A percentile compares a stretch with the other conserved stretches of the same genome.
These are phyloP conservation scores for Zygoascus bituminiphila DNA, from an alignment of 805 yeast species.

Conservation along the genomic window DNA sequence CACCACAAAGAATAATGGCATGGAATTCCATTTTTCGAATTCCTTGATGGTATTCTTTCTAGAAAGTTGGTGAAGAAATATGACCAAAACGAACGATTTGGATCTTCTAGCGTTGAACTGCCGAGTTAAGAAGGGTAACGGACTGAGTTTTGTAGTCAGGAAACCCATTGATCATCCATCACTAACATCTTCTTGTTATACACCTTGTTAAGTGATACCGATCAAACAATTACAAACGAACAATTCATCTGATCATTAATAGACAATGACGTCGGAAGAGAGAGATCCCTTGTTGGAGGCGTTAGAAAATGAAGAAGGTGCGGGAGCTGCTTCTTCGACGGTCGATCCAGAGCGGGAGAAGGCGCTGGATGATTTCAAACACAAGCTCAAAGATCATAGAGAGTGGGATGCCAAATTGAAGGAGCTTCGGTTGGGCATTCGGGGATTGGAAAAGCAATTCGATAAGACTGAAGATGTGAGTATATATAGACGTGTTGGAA, in stretches of 20 bases:
- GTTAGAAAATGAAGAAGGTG: constrained; percentile 24
- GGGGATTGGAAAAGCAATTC: constrained; percentile 73
- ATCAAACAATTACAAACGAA: no score
- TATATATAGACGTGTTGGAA: no score
- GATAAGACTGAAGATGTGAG: constrained; percentile 77
- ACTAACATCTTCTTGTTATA: no score
- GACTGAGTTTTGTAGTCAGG: no score
- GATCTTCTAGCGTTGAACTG: no score
- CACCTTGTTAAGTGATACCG: no score
- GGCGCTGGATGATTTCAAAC: constrained; percentile 71
- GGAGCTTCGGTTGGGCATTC: constrained; percentile 71
- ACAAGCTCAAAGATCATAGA: constrained; percentile 83
- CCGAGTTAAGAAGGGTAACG: no score
- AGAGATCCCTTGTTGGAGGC: constrained; percentile 28
- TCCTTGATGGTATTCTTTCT: no score
- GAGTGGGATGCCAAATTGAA: constrained; percentile 90
- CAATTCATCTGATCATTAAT: not conserved
- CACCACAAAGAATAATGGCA: constrained; percentile 84
- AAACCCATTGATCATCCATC: no score
- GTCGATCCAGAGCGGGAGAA: constrained; percentile 65
- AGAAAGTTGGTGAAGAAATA: no score
- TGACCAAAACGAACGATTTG: no score
- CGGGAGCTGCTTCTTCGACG: constrained; percentile 26
- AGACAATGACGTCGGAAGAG: constrained; percentile 13
- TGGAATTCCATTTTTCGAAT: constrained; percentile 68